phyloP scores from a whole-genome alignment of 148 eudicot genomes.

The Drosera capensis region DNA sequence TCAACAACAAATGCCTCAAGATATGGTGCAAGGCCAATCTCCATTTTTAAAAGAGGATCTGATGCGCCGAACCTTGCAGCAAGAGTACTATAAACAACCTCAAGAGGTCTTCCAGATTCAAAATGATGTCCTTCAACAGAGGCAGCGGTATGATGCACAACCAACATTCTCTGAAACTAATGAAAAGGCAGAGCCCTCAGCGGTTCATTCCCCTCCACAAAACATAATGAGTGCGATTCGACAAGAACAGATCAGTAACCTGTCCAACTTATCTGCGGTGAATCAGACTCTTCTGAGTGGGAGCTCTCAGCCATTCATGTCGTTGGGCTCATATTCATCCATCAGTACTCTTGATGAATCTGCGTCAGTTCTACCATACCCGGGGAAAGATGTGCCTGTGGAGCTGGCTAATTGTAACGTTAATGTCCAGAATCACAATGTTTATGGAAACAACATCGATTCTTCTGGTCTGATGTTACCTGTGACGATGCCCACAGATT shows the following conservation, averaged over 20 bases:
- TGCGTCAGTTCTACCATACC: conserved; percentile 53
- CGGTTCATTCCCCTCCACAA: conserved; percentile 38
- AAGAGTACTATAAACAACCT: conserved; percentile 29
- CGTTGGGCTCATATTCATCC: conserved; percentile 36
- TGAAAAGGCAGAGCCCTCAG: conserved; percentile 22
- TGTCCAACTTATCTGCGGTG: conserved; percentile 38
- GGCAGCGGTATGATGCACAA: conserved; percentile 36
- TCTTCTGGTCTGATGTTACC: conserved; percentile 76
- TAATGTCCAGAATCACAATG: conserved; percentile 51
- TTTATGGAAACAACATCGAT: conserved; percentile 58
- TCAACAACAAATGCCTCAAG: conserved; percentile 46
- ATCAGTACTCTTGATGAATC: conserved; percentile 39
- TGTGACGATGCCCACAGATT: conserved; percentile 51
- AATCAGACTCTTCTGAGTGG: conserved; percentile 37
- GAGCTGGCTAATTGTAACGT: conserved; percentile 52
- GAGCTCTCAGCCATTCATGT: conserved; percentile 41
- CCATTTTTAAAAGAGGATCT: conserved; percentile 42
- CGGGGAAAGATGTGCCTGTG: conserved; percentile 46
- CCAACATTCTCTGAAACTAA: conserved; percentile 38
- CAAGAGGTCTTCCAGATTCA: conserved; percentile 47
- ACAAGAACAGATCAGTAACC: conserved; percentile 50
- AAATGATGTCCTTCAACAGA: conserved; percentile 32
- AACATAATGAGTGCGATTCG: conserved; percentile 42
- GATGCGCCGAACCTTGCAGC: conserved; percentile 21
- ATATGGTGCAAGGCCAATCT: conserved; percentile 47